These are phyloP conservation scores for Didymella segeticola DNA, from an alignment of 2,329 filamentous ascomycete genomes.

Conservation along the genomic window DNA sequence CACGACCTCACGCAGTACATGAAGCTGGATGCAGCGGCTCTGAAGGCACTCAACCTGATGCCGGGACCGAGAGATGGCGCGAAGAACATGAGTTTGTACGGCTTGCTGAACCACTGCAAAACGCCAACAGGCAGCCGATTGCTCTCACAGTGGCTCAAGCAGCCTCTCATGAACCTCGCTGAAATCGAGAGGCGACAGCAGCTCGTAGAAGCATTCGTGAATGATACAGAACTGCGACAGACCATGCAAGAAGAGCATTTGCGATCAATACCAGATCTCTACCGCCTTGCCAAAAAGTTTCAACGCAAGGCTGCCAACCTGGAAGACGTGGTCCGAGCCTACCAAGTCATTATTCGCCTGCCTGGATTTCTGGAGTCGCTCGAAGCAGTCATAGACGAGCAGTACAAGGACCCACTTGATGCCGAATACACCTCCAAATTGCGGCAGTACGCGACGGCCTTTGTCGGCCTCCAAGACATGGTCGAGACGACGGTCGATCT, in stretches of 20 bases:
- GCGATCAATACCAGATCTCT: conserved; percentile 90
- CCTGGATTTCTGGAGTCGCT: conserved; percentile 89
- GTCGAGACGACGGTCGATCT: conserved; percentile 98
- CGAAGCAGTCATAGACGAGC: conserved; percentile 93
- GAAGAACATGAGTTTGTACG: conserved; percentile 98
- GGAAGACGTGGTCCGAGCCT: conserved; percentile 93
- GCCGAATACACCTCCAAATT: conserved; percentile 86
- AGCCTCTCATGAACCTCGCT: conserved; percentile 87
- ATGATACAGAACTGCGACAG: conserved; percentile 90
- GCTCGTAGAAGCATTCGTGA: conserved; percentile 92
- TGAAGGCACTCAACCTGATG: conserved; percentile 96
- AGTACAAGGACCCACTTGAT: conserved; percentile 87
- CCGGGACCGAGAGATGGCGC: conserved; percentile 90
- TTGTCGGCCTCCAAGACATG: conserved; percentile 93
- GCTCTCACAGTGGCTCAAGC: conserved; percentile 95
- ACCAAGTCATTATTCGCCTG: conserved; percentile 90
- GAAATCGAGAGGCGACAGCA: conserved; percentile 93
- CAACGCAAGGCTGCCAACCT: conserved; percentile 89
- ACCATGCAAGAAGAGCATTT: conserved; percentile 97
- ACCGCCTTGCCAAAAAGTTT: conserved; percentile 91
- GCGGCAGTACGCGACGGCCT: conserved; percentile 72
- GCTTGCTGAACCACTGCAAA: conserved; percentile 95
- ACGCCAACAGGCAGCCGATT: conserved; percentile 90
- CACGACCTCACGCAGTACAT: conserved; percentile 97
- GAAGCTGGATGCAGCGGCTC: conserved; percentile 93